A percentile compares a stretch with the other conserved stretches of the same genome.
phyloP scores from a whole-genome alignment of 2,329 filamentous ascomycete genomes.

The Aureobasidium musti region DNA sequence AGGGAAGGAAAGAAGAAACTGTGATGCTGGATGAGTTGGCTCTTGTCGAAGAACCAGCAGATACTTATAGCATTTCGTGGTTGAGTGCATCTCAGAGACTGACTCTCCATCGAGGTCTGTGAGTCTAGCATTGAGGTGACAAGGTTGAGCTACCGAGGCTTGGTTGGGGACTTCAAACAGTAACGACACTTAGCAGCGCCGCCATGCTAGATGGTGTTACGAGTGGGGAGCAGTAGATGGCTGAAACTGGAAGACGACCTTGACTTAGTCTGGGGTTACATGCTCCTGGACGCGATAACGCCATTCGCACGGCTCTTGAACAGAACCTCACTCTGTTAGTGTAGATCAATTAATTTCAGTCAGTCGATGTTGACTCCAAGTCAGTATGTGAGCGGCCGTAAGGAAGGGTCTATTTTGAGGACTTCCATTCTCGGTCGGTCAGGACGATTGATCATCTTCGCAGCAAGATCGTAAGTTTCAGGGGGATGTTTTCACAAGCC shows the following conservation, averaged over 20 bases:
- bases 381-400: conserved; percentile 6
- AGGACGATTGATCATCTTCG: conserved; percentile 10
- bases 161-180: conserved; percentile 9
- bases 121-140: neutral
- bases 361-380: neutral
- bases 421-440: neutral
- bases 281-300: neutral
- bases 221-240: conserved; percentile 4
- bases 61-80: conserved; percentile 23
- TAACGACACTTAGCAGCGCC: neutral
- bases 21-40: conserved; percentile 17
- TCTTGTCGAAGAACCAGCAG: conserved; percentile 7
- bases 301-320: conserved; percentile 14
- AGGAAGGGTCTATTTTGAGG: neutral
- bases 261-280: neutral
- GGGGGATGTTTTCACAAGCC: neutral
- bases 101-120: neutral
- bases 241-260: conserved; percentile 15
- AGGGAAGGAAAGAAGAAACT: conserved; percentile 3
- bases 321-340: neutral
- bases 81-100: neutral
- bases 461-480: conserved; percentile 4
- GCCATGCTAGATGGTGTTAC: conserved; percentile 15
- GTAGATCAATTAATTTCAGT: conserved; percentile 1
- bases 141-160: conserved; percentile 14